Conservation (phyloP, 75 land plant species). For the Sequoiadendron giganteum region DNA sequence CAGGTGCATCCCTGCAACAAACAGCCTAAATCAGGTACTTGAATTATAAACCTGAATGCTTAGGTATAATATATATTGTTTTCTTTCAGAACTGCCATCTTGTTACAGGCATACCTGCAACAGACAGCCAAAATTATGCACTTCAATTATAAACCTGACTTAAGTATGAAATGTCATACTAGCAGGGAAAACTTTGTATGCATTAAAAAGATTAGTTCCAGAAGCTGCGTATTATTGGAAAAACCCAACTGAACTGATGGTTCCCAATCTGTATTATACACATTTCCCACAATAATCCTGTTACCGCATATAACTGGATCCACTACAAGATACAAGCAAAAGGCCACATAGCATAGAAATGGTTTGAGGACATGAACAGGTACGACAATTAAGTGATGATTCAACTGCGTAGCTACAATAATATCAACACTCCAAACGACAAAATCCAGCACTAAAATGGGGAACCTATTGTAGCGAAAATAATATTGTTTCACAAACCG, state of each 20-base stretch:
- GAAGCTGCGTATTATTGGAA: neutral
- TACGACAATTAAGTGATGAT: no score
- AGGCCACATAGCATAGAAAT: neutral
- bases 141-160: no score
- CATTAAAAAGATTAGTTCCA: neutral
- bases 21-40: neutral
- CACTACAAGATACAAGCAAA: neutral
- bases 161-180: no score
- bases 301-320: neutral
- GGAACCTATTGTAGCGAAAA: neutral
- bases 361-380: neutral
- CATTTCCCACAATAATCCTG: neutral
- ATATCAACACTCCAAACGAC: neutral
- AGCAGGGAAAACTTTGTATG: no score
- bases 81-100: neutral
- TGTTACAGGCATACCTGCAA: neutral
- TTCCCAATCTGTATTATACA: neutral
- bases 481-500: neutral
- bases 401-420: neutral
- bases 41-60: neutral
- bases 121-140: no score
- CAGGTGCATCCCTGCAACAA: constrained; percentile 12
- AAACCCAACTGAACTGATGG: neutral
- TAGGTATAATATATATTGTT: neutral
- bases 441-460: neutral